Evolutionary conservation across 1,139 yeast genomes (phyloP).

Genomic region (Nadsonia starkeyi-henricii): DNA sequence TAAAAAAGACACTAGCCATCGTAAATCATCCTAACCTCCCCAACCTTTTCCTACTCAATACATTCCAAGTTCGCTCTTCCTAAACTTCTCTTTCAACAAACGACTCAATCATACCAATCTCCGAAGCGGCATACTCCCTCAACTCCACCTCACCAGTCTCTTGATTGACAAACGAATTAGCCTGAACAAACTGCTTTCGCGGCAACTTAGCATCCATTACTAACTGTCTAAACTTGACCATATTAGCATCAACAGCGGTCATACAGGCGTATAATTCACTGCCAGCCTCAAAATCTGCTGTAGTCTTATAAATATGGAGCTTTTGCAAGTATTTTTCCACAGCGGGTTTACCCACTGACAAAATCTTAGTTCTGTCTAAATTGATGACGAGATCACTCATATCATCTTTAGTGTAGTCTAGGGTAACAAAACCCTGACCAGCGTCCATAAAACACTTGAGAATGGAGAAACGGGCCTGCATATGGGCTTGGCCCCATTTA

Average conservation of each 20-base stretch:
- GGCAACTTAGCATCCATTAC: slow-evolving; percentile 66
- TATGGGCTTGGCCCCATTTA: slow-evolving; percentile 94
- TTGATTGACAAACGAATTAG: slow-evolving; percentile 41
- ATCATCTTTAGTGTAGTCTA: slow-evolving; percentile 35
- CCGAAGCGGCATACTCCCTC: slow-evolving; percentile 61
- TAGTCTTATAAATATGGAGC: slow-evolving; percentile 63
- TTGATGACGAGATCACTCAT: slow-evolving; percentile 46
- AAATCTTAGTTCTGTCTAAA: slow-evolving; percentile 48
- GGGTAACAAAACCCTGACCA: slow-evolving; percentile 41
- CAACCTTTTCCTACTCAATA: too few species aligned
- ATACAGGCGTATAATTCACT: slow-evolving; percentile 46
- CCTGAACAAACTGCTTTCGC: slow-evolving; percentile 72
- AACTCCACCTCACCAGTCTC: slow-evolving; percentile 34
- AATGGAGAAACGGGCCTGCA: slow-evolving; percentile 84
- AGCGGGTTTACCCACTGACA: slow-evolving; percentile 55
- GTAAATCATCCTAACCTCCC: too few species aligned
- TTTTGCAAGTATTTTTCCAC: slow-evolving; percentile 57
- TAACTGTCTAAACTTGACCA: slow-evolving; percentile 49
- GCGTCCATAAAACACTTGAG: slow-evolving; percentile 63
- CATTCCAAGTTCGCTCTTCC: neutral
- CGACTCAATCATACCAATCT: slow-evolving; percentile 64
- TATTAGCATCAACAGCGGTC: slow-evolving; percentile 51
- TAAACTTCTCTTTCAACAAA: slow-evolving; percentile 49
- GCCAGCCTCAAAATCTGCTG: slow-evolving; percentile 59
- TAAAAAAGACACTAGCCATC: too few species aligned